Conservation (phyloP, 345 rosid genomes). For the Schrenkiella parvula region DNA sequence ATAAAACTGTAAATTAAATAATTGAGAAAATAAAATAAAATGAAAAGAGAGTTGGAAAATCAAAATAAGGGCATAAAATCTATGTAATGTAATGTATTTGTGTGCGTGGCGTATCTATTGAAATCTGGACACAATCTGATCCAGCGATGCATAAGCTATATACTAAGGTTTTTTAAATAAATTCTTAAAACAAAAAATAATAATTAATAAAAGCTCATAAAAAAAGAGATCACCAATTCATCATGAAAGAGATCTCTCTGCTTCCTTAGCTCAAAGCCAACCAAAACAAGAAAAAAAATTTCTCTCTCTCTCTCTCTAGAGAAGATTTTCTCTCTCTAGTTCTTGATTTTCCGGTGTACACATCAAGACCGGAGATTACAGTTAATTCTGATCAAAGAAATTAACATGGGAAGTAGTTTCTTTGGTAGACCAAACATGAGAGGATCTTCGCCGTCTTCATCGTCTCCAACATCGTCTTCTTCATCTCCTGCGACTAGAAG, state of each 20-base stretch:
- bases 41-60: constrained; percentile 15
- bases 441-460: constrained; percentile 17
- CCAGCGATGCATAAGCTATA: constrained; percentile 91
- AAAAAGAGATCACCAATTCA: constrained; percentile 20
- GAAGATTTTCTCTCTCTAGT: constrained; percentile 9
- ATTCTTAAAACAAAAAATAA: neutral
- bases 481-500: constrained; percentile 61
- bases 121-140: constrained; percentile 82
- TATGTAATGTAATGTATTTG: constrained; percentile 45
- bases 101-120: constrained; percentile 40
- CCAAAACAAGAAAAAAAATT: neutral
- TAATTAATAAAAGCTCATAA: constrained; percentile 7
- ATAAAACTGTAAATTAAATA: neutral
- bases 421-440: constrained; percentile 66
- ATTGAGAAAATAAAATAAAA: neutral
- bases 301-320: neutral
- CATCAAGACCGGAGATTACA: neutral
- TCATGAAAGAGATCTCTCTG: constrained; percentile 43
- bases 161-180: constrained; percentile 35
- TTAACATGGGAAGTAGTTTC: constrained; percentile 69
- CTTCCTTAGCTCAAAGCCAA: constrained; percentile 28
- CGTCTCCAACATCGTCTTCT: constrained; percentile 32
- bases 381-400: neutral
- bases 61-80: constrained; percentile 56
- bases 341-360: neutral